Evolutionary conservation across 2,329 filamentous ascomycete species (phyloP).

Genomic region (Aspergillus clavatus): DNA sequence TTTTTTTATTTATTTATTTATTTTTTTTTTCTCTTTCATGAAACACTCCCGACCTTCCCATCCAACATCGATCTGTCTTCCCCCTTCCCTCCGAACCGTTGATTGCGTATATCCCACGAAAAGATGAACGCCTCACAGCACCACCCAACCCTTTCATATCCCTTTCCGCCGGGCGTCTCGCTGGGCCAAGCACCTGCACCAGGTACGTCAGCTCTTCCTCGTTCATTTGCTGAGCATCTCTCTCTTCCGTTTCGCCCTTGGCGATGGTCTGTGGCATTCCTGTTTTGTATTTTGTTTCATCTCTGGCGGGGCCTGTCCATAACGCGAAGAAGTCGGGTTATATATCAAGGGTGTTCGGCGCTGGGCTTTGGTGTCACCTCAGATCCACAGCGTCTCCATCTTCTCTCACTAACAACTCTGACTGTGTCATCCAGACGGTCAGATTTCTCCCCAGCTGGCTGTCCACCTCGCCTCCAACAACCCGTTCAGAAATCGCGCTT

Average conservation of each 20-base stretch:
- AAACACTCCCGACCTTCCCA: slow-evolving; percentile 6
- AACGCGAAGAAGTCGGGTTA: no score
- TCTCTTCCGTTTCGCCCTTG: slow-evolving; percentile 3
- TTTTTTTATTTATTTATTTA: no score
- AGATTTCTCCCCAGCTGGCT: slow-evolving; percentile 28
- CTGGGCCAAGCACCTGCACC: slow-evolving; percentile 18
- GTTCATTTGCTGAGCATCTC: slow-evolving; percentile 5
- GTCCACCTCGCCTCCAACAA: slow-evolving; percentile 45
- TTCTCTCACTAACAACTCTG: slow-evolving; percentile 5
- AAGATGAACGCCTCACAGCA: slow-evolving; percentile 29
- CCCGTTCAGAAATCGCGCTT: slow-evolving; percentile 46
- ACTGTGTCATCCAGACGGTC: slow-evolving; percentile 23
- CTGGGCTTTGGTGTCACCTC: no score
- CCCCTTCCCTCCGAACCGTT: slow-evolving; percentile 12
- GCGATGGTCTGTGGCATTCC: neutral
- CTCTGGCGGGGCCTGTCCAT: slow-evolving; percentile 12
- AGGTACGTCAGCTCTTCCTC: slow-evolving; percentile 28
- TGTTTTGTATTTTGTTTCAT: slow-evolving; percentile 16
- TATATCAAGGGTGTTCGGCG: no score
- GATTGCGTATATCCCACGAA: slow-evolving; percentile 17
- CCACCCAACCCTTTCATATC: slow-evolving; percentile 24
- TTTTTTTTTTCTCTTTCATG: no score
- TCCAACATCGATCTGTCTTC: slow-evolving; percentile 9
- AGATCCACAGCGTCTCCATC: no score
- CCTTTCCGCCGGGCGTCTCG: slow-evolving; percentile 31